Evolutionary conservation across 2,329 filamentous ascomycete species (phyloP), one percentile per base, ranked within the genome.

Genomic region (Stagonosporopsis vannaccii): DNA sequence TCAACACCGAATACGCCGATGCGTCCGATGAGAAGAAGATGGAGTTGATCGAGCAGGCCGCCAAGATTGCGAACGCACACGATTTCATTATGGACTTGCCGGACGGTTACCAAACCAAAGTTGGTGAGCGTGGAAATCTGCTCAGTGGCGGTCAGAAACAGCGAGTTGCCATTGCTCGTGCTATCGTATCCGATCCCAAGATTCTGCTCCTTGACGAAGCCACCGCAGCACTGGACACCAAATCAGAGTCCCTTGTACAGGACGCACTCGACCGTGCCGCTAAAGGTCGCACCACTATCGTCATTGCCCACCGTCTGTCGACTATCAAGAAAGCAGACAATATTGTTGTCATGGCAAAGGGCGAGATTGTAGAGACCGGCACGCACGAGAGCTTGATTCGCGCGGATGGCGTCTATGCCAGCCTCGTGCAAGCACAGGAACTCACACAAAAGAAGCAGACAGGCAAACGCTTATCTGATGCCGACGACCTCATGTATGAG

Each of bases 91-190:
- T 81, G 6, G 78, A 83, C 12, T 84, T 98, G 1, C 92, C 95
- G 0, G 90, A 98, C 65, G 90, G 90, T 2, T 98, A 98, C 68
- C 86, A 97, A 63, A 98, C 95, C 0, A 88, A 96, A 63, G 94
- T 98, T n/a, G 95, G 95, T 53, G 92, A 98, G 76, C 89, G 93
- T 60, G 95, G 95, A 9, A 96, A 97, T 73, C 79, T 97, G 48
- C 83, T 99, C 8, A 96, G 91, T 51, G 95, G 95, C 74, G 95
- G 95, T 32, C 95, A 99, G 77, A 97, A 97, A 76, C 95, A 98
- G 77, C 91, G 95, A 66, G 96, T 98, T 70, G 93, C 94, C 12
- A 97, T 98, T 75, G 92, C 94, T 7, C 85, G 92, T 69, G 93
- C 93, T 35, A 86, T 97, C 53, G 91, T 97, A 26, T 94, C 90